Base-by-base conservation (phyloP, 1,284 basidiomycete genomes). In the Trametes polyzona region DNA sequence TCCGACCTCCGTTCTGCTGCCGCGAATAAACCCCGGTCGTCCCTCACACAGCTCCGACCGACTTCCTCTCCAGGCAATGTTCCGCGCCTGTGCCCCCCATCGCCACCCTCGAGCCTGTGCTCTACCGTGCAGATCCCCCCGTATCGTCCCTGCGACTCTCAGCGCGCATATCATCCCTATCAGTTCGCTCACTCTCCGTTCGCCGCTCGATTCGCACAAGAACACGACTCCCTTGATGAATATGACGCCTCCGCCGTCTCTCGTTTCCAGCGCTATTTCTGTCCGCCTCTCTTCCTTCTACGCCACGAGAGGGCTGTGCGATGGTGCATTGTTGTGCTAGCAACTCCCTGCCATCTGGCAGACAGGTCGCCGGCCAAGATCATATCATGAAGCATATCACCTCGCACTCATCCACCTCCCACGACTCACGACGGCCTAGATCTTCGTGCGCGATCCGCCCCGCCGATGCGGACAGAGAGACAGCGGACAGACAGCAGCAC, bases 381-480 rank as follows among this genome's bases (percentile, higher is more conserved):
- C 44, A 33, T 39, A 40, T 47, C 52, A 47, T 32, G 52, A 36
- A n/a, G 43, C 52, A 53, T 46, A 53, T 53, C 46, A 47, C 19
- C 23, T 47, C 46, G 46, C 24, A 35, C 30, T 14, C 46, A 27
- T 48, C 47, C 47, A n/a, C 7, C 32, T 48, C 47, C 47, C 47
- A 48, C 47, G 47, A 17, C 44, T 47, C 43, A 27, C 43, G n/a
- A 9, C 29, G 9, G 2, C 19, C 19, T 24, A 48, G 47, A 48
- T 48, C 47, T 48, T 17, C 47, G 23, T 12, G n/a, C n/a, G 35
- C 47, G 47, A 48, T 48, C 36, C 32, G 44, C 37, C 30, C 19
- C 30, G 26, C 17, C 27, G 7, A 29, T 4, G 19, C 17, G 21
- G 30, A 4, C 30, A 19, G 11, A 33, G 24, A 26, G 17, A n/a